Evolutionary conservation across 805 yeast genomes (phyloP).

Genomic region (Suhomyces vadensis): DNA sequence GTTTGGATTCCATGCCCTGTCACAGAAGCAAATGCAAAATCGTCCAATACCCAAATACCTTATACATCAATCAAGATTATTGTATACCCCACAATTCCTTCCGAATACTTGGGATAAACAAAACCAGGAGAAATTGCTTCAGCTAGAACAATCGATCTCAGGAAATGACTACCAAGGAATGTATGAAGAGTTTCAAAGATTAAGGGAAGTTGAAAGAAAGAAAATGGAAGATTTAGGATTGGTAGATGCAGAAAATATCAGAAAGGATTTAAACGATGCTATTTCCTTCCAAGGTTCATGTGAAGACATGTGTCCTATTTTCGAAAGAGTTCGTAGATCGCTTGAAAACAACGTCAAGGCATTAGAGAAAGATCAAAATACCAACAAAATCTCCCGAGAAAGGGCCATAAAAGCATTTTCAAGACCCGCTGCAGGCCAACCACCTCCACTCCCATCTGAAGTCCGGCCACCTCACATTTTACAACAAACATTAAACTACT

Average conservation of each 20-base stretch:
- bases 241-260: slow-evolving; percentile 83
- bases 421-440: slow-evolving; percentile 97
- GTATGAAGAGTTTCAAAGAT: slow-evolving; percentile 70
- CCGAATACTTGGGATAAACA: slow-evolving; percentile 66
- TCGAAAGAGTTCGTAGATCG: slow-evolving; percentile 84
- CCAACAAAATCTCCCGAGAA: slow-evolving; percentile 52
- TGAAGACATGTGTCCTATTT: slow-evolving; percentile 90
- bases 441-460: slow-evolving; percentile 96
- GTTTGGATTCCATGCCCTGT: slow-evolving; percentile 28
- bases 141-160: slow-evolving; percentile 45
- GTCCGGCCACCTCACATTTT: slow-evolving; percentile 89
- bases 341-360: slow-evolving; percentile 83
- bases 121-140: slow-evolving; percentile 66
- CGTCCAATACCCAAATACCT: slow-evolving; percentile 40
- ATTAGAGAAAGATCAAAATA: slow-evolving; percentile 65
- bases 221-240: slow-evolving; percentile 78
- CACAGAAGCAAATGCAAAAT: slow-evolving; percentile 4
- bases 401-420: slow-evolving; percentile 89
- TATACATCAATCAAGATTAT: slow-evolving; percentile 35
- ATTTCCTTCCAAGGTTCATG: slow-evolving; percentile 87
- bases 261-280: slow-evolving; percentile 85
- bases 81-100: slow-evolving; percentile 32
- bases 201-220: slow-evolving; percentile 73
- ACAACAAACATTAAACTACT: slow-evolving; percentile 64
- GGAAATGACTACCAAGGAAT: slow-evolving; percentile 66